Evolutionary conservation across 2,329 filamentous ascomycete species (phyloP).

Genomic region (Clarireedia homoeocarpa): DNA sequence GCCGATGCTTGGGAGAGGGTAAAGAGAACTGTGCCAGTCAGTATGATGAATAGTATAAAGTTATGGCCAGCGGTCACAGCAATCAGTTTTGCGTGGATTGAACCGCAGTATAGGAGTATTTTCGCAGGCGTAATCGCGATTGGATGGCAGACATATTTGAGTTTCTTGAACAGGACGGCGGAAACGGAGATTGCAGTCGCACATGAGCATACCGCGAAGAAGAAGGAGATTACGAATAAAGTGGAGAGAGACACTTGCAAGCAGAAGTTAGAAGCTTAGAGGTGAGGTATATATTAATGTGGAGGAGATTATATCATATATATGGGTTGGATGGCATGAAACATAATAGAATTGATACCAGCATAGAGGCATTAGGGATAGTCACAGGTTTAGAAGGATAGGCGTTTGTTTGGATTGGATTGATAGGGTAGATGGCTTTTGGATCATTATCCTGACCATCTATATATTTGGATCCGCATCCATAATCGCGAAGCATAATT

Average conservation of each 20-base stretch:
- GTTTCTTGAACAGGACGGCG: conserved; percentile 67
- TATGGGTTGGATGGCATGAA: background rate
- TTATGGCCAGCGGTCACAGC: conserved; percentile 84
- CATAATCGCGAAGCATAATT: too few species aligned
- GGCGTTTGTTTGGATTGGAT: background rate
- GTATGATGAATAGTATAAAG: conserved; percentile 72
- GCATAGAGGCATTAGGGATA: background rate
- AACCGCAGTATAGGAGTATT: conserved; percentile 69
- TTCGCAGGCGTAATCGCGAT: conserved; percentile 75
- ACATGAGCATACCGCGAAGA: background rate
- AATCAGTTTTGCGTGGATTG: conserved; percentile 78
- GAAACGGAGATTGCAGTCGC: conserved; percentile 41
- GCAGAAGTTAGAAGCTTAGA: background rate
- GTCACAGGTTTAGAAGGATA: background rate
- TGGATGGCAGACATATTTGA: conserved; percentile 89
- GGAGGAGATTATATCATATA: background rate
- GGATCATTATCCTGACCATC: too few species aligned
- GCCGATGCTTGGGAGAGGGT: conserved; percentile 62
- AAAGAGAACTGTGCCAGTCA: conserved; percentile 66
- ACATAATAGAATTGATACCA: background rate
- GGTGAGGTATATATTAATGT: background rate
- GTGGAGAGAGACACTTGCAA: background rate
- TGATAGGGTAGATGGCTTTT: background rate
- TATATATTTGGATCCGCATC: too few species aligned
- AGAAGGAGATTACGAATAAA: background rate